Evolutionary conservation across 495 filamentous ascomycete genomes (phyloP), one percentile per base, ranked within the genome.

Genomic region (Neurospora cerealis): DNA sequence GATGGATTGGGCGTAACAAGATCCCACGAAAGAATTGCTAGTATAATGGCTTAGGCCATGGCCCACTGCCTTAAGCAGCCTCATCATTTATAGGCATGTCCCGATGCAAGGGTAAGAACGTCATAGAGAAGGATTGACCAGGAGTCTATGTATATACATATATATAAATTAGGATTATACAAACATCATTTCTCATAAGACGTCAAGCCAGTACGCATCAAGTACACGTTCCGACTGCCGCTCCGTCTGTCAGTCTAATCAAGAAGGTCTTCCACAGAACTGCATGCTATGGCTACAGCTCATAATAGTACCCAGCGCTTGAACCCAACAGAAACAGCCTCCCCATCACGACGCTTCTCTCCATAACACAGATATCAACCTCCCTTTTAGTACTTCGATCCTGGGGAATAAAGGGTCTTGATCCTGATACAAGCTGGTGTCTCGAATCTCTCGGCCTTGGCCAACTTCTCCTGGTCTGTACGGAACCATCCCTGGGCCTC

Each of bases 401-500:
- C 54, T 36, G 54, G 28, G 7, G 54, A 28, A 19, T 66, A 66
- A 66, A 81, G 41, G 54, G 66, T 75, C 38, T 82, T 78, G 73
- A 86, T 73, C 48, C 84, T 79, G 66, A 76, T 75, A 74, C 85
- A 87, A 5, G 79, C 76, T 7, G 76, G 75, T 82, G 82, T 84
- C 66, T 84, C 78, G 44, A 78, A 84, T 4, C 77, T 72, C 2
- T 81, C 78, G 1, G 85, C 85, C 42, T 83, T 72, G 71, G 81
- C 82, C 90, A 97, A 89, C 86, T 93, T 93, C 71, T 90, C 90
- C 41, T 86, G 83, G 79, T 97, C 93, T 48, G 87, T 87, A 82
- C 88, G 93, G 78, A 98, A 94, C 92, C 93, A 97, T 15, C 96
- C 95, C 77, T 92, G 89, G 3, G 96, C 95, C 39, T 93, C 92